Base-by-base conservation (phyloP, 164 flowering plant genomes). In the Berberis vulgaris region DNA sequence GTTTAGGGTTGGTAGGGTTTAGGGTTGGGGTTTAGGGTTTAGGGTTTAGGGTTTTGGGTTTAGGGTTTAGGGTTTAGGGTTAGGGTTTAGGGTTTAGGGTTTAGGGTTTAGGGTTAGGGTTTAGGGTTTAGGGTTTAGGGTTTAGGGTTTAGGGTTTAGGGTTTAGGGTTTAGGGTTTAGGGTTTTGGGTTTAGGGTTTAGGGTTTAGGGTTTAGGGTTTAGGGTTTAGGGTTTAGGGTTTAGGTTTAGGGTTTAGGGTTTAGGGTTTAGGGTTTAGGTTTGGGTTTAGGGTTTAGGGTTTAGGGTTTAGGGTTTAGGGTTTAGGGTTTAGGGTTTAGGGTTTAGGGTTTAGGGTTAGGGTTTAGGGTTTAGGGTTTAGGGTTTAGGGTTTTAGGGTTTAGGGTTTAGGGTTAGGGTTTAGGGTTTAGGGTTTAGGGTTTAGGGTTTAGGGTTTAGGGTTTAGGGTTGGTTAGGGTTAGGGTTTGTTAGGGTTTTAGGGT, bases 101-200 rank as follows among this genome's bases (percentile, higher is more conserved):
- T 60, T 60, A 26, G 41, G 62, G 60, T 46, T 46, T 46, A 46
- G 63, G 67, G 56, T 65, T 70, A 59, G 61, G 73, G 68, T 52
- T 70, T 46, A 26, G 50, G 39, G 39, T 71, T 64, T 65, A 65
- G 66, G 39, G n/a, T n/a, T n/a, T n/a, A n/a, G n/a, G n/a, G n/a
- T n/a, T n/a, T n/a, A n/a, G n/a, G n/a, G n/a, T n/a, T n/a, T n/a
- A n/a, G n/a, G n/a, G n/a, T n/a, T 71, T 71, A 56, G 67, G 73
- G 66, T 55, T 71, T 61, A 66, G 69, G 73, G 69, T 66, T 65
- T 70, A 65, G 73, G 70, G 70, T 67, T 71, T 71, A 57, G 70
- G 74, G 74, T 67, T 66, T 71, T 62, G 70, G 74, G 74, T 67
- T 62, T 67, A 63, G 71, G 74, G 71, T 64, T 63, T 72, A 58